Base-by-base conservation (phyloP, 1,139 yeast genomes). In the Pichia cactophila region DNA sequence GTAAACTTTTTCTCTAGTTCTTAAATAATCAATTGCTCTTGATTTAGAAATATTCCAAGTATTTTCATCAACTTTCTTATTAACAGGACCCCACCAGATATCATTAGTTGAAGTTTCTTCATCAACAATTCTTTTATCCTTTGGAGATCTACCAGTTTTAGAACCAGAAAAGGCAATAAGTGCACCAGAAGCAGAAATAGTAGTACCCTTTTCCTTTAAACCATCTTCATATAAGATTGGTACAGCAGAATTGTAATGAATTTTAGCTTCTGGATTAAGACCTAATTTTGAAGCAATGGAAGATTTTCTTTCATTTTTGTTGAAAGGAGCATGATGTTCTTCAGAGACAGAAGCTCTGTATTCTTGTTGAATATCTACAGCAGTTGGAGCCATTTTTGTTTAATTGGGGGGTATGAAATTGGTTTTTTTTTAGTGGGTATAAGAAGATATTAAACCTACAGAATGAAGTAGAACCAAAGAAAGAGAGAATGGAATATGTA, bases 1-100 rank as follows among this genome's bases (percentile, higher is more conserved):
- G 70, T 86, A 92, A 65, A 92, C 83, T 70, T 89, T 86, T 66
- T 86, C 92, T 73, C 96, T 85, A 54, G 97, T 92, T 78, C 96
- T 86, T 69, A 92, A 80, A 75, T 89, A 92, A 71, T 92, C 98
- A 62, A 90, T 80, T 51, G 98, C 97, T 73, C 98, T 86, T 61
- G 94, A 94, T 69, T 96, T 85, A 69, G 94, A 87, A 63, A 92
- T 90, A 64, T 83, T 81, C 97, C 97, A 92, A 43, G 97, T 89
- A 67, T 84, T 82, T 71, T 88, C 96, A 56, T 88, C 85, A 63
- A 92, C 92, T 72, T 90, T 87, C 72, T 86, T 88, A 76, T 92
- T 92, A 62, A 92, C 98, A 10, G 97, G 97, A 33, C 98, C 98
- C 98, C 98, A 92, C 97, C 98, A 92, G 61, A 92, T 81, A 66